Percentiles rank a stretch among this genome's conserved stretches.
phyloP scores from a whole-genome alignment of 257 asterid genomes.

The Coffea eugenioides region DNA sequence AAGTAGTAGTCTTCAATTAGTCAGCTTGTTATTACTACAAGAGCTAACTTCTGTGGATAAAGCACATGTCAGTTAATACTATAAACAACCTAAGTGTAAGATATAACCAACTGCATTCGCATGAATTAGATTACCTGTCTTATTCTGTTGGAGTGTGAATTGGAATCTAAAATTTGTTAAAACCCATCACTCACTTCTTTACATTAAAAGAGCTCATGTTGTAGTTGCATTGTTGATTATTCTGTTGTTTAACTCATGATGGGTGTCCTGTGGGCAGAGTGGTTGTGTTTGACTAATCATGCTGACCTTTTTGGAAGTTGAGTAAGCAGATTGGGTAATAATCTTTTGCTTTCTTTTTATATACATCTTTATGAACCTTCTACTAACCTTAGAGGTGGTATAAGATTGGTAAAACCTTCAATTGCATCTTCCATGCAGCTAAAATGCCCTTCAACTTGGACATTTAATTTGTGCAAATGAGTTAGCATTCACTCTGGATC shows the following conservation, averaged over 20 bases:
- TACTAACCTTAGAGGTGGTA: neutral
- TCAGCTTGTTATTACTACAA: neutral
- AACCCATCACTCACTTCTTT: neutral
- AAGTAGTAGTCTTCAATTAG: neutral
- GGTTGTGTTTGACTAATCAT: neutral
- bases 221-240: neutral
- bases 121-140: neutral
- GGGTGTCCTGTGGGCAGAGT: too few relatives aligned
- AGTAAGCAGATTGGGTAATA: neutral
- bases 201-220: neutral
- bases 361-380: neutral
- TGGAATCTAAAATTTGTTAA: neutral
- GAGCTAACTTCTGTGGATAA: neutral
- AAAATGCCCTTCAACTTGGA: neutral
- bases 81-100: neutral
- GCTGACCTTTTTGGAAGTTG: neutral
- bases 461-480: neutral
- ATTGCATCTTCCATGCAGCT: neutral
- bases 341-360: neutral
- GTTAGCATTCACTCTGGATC: slow-evolving; percentile 3
- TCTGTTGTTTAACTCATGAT: neutral
- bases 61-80: neutral
- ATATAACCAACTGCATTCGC: neutral
- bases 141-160: too few relatives aligned
- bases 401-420: slow-evolving; percentile 8